Base-by-base conservation (phyloP, 768 basidiomycete species). In the Pleurotus platypus region DNA sequence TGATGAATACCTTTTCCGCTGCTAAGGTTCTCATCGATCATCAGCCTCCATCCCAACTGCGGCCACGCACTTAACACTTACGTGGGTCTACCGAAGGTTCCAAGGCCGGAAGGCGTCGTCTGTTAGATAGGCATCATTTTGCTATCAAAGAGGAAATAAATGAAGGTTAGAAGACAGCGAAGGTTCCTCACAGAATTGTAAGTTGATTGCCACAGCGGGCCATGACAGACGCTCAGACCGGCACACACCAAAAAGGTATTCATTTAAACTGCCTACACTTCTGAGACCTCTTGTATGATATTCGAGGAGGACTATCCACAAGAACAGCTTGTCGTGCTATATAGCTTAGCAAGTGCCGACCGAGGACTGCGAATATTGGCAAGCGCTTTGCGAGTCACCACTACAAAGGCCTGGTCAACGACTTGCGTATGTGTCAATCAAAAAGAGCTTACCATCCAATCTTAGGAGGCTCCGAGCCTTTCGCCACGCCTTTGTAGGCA, bases 381-480 rank as follows among this genome's bases (percentile, higher is more conserved):
- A 68, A 48, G 66, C 67, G 39, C 61, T 55, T 56, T 61, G 64
- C 40, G 57, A 51, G 40, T 67, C 66, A 42, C 64, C 66, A 38
- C 67, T 68, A 35, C 26, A 47, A 18, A 18, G 42, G 20, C n/a
- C 15, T 0, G 15, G 7, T 56, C 16, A 37, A 45, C 16, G 30
- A 20, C 12, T 38, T 42, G 12, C 26, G 5, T 26, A 26, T 38
- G 12, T 8, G 11, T 27, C 5, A 45, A 18, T 47, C 26, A 18
- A 18, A 38, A 18, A 38, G 13, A 3, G 56, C 67, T 49, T 59
- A 67, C 67, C 67, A 67, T 58, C 67, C 67, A 40, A 69, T 69
- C 58, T 69, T 69, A 13, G 59, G 20, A 15, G 67, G 67, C 42
- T 69, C 67, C n/a, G 61, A 62, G 15, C 67, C 66, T 35, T 62